Evolutionary conservation across 805 yeast genomes (phyloP), one percentile per base, ranked within the genome.

Genomic region (Yarrowia sp.): DNA sequence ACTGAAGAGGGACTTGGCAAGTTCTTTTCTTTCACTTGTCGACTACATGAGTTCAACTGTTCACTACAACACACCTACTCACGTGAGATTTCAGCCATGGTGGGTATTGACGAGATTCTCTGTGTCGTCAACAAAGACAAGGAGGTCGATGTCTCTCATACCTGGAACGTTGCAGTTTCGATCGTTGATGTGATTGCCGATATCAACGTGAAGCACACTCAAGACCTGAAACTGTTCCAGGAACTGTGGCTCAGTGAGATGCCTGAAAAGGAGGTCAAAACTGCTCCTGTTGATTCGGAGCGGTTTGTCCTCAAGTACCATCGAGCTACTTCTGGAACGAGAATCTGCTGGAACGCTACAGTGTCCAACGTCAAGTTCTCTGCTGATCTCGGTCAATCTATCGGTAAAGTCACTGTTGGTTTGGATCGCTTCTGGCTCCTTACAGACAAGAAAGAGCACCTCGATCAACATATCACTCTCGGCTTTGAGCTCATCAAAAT

Each of bases 11-110:
- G 64, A 0, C 45, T 57, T 2, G 70, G 70, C 6, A 64, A 79
- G 33, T 78, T 81, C 2, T 66, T 85, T 10, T 74, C 82, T 1
- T 73, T 83, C 4, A 73, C 85, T 0, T 72, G 86, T 2, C 79
- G 81, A 14, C 67, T 91, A 15, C 79, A 80, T n/a, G 80, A 84
- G 1, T 74, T 91, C 4, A 79, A 83, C 18, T 89, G 93, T 0
- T 86, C 92, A 0, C 77, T 95, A 39, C 97, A 91, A 71, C 99
- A 95, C 74, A 86, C 90, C 14, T 95, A 90, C 72, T 93, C 98
- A 0, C 83, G 96, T 67, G 97, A 91, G 68, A 82, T 88, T 38
- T 39, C 47, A 2, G 65, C 84, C 11, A 80, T 81, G 4, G 79
- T 83, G n/a, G 76, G 83, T 17, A 71, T 86, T 41, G 79, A 82